Evolutionary conservation across 78 protist genomes (phyloP).

Genomic region (Pigoraptor vietnamica): DNA sequence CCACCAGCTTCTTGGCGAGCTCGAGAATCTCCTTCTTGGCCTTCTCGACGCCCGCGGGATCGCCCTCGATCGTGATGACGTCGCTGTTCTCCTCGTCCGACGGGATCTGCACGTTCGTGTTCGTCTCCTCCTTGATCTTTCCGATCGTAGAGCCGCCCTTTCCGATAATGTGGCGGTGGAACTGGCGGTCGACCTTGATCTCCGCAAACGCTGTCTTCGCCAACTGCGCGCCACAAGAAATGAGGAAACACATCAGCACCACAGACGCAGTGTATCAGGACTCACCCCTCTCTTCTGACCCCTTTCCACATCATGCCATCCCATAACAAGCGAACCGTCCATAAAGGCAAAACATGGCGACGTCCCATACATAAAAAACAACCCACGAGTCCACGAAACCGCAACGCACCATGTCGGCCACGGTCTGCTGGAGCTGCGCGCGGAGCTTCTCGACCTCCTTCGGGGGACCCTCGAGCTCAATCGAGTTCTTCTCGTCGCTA

Average conservation of each 20-base stretch:
- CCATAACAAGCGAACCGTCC: too few relatives aligned
- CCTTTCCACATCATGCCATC: too few relatives aligned
- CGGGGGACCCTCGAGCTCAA: conserved; percentile 19
- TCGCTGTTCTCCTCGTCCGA: not conserved
- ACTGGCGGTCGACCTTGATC: not conserved
- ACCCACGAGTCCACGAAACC: not conserved
- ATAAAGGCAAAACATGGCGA: not conserved
- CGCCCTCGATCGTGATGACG: not conserved
- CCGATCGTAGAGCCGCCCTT: not conserved
- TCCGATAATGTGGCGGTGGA: conserved; percentile 11
- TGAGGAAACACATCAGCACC: too few relatives aligned
- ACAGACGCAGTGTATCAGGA: too few relatives aligned
- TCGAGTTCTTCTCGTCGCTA: not conserved
- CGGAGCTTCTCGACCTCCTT: not conserved
- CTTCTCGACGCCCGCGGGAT: not conserved
- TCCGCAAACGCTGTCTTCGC: not conserved
- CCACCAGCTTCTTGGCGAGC: not conserved
- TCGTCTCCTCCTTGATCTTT: not conserved
- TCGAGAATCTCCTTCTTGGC: conserved; percentile 8
- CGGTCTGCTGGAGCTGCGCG: not conserved
- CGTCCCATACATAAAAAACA: not conserved
- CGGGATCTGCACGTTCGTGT: not conserved
- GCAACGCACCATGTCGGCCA: not conserved
- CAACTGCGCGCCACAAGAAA: not conserved
- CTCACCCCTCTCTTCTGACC: too few relatives aligned